These are phyloP conservation scores for Aspergillus proliferans DNA, from an alignment of 2,329 filamentous ascomycete genomes.

Conservation along the genomic window DNA sequence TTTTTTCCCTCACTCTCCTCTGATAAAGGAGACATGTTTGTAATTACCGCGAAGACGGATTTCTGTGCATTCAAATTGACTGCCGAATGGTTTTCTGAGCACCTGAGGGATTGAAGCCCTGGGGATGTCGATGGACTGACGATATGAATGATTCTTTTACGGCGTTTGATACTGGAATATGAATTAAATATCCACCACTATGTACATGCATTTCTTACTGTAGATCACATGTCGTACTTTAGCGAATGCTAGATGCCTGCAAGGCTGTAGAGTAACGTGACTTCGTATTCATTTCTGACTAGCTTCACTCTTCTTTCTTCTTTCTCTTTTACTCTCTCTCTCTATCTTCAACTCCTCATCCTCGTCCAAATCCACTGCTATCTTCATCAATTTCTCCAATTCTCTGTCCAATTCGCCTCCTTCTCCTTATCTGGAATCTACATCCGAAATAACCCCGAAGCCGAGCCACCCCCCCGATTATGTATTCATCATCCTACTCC, in stretches of 20 bases:
- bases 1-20: too few species aligned
- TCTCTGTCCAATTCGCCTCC: not conserved
- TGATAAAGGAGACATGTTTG: too few species aligned
- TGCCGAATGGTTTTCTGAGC: not conserved
- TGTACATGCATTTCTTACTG: not conserved
- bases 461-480: not conserved
- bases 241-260: not conserved
- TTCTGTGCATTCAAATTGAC: not conserved
- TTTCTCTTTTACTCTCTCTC: not conserved
- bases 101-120: not conserved
- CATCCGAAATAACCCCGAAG: constrained; percentile 1
- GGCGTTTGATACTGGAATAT: not conserved
- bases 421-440: constrained; percentile 6
- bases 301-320: not conserved
- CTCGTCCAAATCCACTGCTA: not conserved
- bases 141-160: not conserved
- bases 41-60: too few species aligned
- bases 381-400: not conserved
- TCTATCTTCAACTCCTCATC: not conserved
- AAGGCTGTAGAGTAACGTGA: not conserved
- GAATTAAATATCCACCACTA: not conserved
- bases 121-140: not conserved
- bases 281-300: not conserved
- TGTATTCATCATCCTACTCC: not conserved
- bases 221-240: not conserved